Percentiles rank a stretch among this genome's conserved stretches.
Evolutionary conservation across 1,284 basidiomycete species (phyloP).

Genomic region (Tylopilus orsonianus): DNA sequence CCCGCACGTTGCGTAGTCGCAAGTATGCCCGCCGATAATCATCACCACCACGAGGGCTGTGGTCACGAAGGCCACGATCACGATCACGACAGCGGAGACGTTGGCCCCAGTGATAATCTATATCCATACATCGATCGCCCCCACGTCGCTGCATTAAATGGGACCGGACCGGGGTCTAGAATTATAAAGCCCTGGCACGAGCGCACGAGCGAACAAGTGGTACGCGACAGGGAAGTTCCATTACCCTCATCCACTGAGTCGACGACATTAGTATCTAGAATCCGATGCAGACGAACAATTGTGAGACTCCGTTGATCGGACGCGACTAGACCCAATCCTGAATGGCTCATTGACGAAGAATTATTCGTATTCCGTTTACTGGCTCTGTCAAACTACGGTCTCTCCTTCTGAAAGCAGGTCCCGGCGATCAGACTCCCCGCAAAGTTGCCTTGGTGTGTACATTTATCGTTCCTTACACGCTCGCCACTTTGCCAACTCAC

Average conservation of each 20-base stretch:
- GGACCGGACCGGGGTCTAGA: conserved; percentile 45
- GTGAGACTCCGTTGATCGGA: conserved; percentile 39
- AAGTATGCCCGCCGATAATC: conserved; percentile 41
- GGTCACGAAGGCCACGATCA: conserved; percentile 56
- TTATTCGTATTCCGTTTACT: conserved; percentile 78
- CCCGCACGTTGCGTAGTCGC: not conserved
- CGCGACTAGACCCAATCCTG: conserved; percentile 1
- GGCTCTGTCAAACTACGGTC: conserved; percentile 75
- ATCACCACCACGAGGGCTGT: conserved; percentile 53
- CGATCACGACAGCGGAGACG: conserved; percentile 46
- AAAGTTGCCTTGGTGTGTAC: conserved; percentile 63
- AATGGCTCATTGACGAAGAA: conserved; percentile 42
- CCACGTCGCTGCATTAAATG: conserved; percentile 74
- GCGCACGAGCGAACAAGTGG: conserved; percentile 61
- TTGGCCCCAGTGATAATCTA: conserved; percentile 68
- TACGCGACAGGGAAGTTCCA: conserved; percentile 31
- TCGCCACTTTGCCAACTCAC: not conserved
- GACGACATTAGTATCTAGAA: conserved; percentile 57
- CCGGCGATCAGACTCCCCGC: conserved; percentile 66
- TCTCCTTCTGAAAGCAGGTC: conserved; percentile 73
- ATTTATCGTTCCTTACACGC: not conserved
- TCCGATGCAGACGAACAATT: conserved; percentile 84
- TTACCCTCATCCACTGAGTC: conserved; percentile 5
- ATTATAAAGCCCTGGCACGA: conserved; percentile 79
- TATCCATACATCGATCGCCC: conserved; percentile 66